Evolutionary conservation across 1,139 yeast species (phyloP).

Genomic region (Saccharomyces hybrid): DNA sequence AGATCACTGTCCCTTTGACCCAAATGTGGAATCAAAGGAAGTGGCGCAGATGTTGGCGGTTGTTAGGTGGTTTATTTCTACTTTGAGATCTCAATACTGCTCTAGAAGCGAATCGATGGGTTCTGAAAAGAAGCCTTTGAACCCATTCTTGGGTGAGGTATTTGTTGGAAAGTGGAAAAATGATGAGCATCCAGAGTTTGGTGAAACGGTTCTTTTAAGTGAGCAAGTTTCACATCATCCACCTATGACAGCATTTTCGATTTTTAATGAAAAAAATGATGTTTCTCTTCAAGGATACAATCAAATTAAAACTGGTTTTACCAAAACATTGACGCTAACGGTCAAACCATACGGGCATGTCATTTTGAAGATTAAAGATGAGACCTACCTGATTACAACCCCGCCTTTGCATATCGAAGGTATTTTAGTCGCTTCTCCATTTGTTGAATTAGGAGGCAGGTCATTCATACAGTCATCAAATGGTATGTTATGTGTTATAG

Average conservation of each 20-base stretch:
- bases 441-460: conserved; percentile 81
- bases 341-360: conserved; percentile 95
- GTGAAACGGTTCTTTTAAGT: conserved; percentile 67
- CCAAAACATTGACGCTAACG: conserved; percentile 51
- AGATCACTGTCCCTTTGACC: conserved; percentile 29
- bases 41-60: conserved; percentile 60
- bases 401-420: conserved; percentile 98
- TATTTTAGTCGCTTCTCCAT: conserved; percentile 79
- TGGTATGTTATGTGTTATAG: conserved; percentile 69
- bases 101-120: conserved; percentile 85
- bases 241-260: conserved; percentile 83
- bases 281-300: conserved; percentile 78
- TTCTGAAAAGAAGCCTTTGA: conserved; percentile 90
- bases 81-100: conserved; percentile 86
- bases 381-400: conserved; percentile 71
- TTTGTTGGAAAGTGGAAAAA: conserved; percentile 83
- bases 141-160: conserved; percentile 89
- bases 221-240: conserved; percentile 97
- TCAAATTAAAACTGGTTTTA: conserved; percentile 77
- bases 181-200: conserved; percentile 41
- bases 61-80: conserved; percentile 81
- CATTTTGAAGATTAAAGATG: conserved; percentile 55
- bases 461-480: conserved; percentile 73
- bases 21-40: conserved; percentile 34
- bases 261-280: conserved; percentile 62